These are phyloP conservation scores for Exsudoporus floridanus DNA, from an alignment of 1,284 basidiomycete genomes.

Conservation along the genomic window DNA sequence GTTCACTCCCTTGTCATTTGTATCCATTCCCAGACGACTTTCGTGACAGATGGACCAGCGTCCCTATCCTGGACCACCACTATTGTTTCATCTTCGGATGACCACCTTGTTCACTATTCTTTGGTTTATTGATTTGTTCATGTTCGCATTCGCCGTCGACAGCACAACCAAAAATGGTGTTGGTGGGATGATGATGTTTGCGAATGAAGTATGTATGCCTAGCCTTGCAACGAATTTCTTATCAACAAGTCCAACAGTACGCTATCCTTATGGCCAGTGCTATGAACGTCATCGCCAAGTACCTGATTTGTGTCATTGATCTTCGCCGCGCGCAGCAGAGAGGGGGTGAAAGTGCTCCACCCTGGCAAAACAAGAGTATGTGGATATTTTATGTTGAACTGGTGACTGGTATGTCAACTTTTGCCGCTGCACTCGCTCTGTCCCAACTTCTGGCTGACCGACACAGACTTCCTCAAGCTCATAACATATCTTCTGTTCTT, in stretches of 20 bases:
- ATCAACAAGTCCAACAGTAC: conserved; percentile 54
- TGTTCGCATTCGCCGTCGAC: conserved; percentile 78
- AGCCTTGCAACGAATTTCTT: conserved; percentile 3
- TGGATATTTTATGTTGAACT: conserved; percentile 95
- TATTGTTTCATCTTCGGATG: conserved; percentile 85
- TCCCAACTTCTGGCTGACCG: conserved; percentile 1
- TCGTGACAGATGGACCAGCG: conserved; percentile 89
- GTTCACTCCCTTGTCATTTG: background rate
- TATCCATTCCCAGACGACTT: background rate
- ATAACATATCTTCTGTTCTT: conserved; percentile 93
- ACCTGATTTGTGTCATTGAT: conserved; percentile 83
- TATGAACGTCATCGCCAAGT: conserved; percentile 80
- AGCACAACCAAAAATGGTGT: conserved; percentile 78
- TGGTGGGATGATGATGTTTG: conserved; percentile 90
- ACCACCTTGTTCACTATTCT: conserved; percentile 67
- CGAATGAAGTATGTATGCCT: conserved; percentile 72
- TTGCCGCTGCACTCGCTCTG: conserved; percentile 17
- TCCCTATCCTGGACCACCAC: conserved; percentile 80
- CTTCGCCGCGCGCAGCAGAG: conserved; percentile 70
- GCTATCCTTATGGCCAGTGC: conserved; percentile 85
- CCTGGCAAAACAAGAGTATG: conserved; percentile 98
- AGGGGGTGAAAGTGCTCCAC: conserved; percentile 84
- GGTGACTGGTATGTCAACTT: conserved; percentile 65
- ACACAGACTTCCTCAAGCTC: conserved; percentile 87
- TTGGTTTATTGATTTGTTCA: conserved; percentile 67